Conservation (phyloP, 495 filamentous ascomycete species). For the Podospora pseudoanserina region DNA sequence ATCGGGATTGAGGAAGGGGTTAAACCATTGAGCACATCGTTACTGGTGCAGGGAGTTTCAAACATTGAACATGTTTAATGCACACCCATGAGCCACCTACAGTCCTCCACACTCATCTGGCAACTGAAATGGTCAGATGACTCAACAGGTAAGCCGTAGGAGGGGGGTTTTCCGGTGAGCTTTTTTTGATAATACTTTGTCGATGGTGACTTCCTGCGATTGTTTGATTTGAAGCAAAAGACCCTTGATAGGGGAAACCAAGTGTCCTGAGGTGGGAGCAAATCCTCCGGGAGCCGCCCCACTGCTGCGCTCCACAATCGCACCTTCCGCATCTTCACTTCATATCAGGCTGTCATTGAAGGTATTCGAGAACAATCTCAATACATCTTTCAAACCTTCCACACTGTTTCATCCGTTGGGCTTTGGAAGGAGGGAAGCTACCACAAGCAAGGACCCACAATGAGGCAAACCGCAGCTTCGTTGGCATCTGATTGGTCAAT, state of each 20-base stretch:
- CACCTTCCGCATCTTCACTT: background rate
- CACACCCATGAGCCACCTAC: too few relatives aligned
- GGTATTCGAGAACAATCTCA: background rate
- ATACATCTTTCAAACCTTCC: background rate
- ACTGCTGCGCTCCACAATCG: background rate
- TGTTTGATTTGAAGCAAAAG: too few relatives aligned
- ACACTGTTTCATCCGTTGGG: background rate
- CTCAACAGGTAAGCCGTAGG: too few relatives aligned
- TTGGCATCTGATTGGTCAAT: conserved; percentile 10
- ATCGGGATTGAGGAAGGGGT: conserved; percentile 7
- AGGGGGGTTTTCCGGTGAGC: too few relatives aligned
- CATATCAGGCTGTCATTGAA: background rate
- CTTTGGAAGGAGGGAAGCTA: background rate
- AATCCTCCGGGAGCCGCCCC: background rate
- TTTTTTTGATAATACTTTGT: too few relatives aligned
- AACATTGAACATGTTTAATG: too few relatives aligned
- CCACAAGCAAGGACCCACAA: background rate
- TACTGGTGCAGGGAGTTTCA: too few relatives aligned
- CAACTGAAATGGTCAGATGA: background rate
- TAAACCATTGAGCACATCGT: background rate
- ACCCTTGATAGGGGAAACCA: too few relatives aligned
- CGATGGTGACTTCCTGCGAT: too few relatives aligned
- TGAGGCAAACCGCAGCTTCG: background rate
- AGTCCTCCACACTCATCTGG: background rate
- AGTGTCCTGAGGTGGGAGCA: background rate